Conservation (phyloP, 2,329 filamentous ascomycete species). For the Kalmusia sp. region DNA sequence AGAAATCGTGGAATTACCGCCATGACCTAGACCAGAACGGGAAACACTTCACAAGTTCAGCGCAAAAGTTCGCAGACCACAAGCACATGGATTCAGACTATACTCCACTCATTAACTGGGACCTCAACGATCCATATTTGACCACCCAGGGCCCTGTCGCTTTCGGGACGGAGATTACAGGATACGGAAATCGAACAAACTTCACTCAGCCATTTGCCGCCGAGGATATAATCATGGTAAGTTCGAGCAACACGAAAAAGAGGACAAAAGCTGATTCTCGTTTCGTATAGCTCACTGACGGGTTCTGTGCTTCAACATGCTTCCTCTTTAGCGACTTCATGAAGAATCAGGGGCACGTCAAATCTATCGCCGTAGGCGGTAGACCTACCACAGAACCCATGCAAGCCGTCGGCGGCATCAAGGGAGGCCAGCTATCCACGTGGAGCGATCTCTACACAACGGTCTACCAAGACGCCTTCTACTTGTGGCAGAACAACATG, state of each 20-base stretch:
- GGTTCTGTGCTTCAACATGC: constrained; percentile 48
- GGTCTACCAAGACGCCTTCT: constrained; percentile 4
- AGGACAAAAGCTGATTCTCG: neutral
- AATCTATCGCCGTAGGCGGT: constrained; percentile 25
- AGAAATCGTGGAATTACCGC: constrained; percentile 16
- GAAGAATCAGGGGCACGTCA: constrained; percentile 45
- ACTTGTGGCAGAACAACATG: constrained; percentile 3
- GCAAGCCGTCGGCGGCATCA: constrained; percentile 24
- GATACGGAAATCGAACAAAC: constrained; percentile 2
- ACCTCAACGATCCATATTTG: constrained; percentile 46
- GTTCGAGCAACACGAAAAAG: neutral
- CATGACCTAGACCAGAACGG: constrained; percentile 18
- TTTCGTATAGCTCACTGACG: constrained; percentile 28
- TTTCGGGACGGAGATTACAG: constrained; percentile 4
- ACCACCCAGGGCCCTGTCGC: constrained; percentile 2
- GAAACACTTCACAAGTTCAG: constrained; percentile 32
- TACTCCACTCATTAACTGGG: constrained; percentile 42
- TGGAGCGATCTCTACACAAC: constrained; percentile 29
- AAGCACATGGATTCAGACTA: constrained; percentile 26
- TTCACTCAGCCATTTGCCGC: constrained; percentile 31
- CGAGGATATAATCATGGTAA: constrained; percentile 40
- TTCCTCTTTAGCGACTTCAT: constrained; percentile 50
- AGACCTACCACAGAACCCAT: constrained; percentile 42
- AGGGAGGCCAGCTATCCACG: constrained; percentile 45
- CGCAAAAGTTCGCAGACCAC: constrained; percentile 35